Percentiles rank a stretch among this genome's conserved stretches.
These are phyloP conservation scores for Lasiosphaeria ovina DNA, from an alignment of 495 filamentous ascomycete genomes.

Conservation along the genomic window DNA sequence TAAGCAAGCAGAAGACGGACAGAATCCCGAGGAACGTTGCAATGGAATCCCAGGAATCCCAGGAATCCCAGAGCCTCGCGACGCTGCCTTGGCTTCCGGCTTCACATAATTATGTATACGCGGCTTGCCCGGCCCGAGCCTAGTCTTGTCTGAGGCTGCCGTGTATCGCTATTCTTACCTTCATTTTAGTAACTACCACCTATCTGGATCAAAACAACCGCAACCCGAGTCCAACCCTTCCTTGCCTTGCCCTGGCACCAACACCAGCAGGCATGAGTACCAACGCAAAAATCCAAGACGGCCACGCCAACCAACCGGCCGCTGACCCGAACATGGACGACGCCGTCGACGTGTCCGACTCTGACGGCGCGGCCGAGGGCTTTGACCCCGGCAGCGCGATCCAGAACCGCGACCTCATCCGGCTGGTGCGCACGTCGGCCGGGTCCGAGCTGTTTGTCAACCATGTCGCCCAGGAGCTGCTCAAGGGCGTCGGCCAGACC, in stretches of 20 bases:
- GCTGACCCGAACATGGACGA: background rate
- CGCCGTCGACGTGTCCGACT: background rate
- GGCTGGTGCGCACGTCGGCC: background rate
- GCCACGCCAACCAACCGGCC: background rate
- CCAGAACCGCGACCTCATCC: background rate
- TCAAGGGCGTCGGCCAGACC: background rate
- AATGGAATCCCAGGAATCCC: background rate
- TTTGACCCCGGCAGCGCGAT: background rate
- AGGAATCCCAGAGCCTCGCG: background rate
- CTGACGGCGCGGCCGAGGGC: background rate
- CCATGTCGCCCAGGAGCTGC: background rate
- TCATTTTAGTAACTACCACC: no score
- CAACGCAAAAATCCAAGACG: background rate
- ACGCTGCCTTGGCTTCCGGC: background rate
- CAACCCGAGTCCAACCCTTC: no score
- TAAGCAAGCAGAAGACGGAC: no score
- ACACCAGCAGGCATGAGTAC: background rate
- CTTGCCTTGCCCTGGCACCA: no score
- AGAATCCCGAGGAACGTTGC: background rate
- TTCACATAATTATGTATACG: background rate
- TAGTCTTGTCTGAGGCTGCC: background rate
- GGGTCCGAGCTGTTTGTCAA: constrained; percentile 1
- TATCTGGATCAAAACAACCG: no score
- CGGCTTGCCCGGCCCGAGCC: background rate
- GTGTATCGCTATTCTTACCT: no score